phyloP scores from a whole-genome alignment of 1,139 yeast species.

The Pneumocystis wakefieldiae region DNA sequence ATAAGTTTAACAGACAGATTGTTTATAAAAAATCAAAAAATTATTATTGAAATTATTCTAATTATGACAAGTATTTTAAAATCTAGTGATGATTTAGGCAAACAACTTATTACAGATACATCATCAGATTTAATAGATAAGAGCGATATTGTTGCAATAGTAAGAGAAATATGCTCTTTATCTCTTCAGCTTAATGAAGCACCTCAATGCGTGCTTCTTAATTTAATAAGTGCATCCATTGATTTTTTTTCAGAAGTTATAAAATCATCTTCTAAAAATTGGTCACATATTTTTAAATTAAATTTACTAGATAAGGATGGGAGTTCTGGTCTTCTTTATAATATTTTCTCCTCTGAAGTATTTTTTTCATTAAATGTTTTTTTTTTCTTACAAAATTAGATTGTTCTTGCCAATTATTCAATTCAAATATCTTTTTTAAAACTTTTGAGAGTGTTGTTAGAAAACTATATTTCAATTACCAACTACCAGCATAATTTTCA shows the following conservation, averaged over 20 bases:
- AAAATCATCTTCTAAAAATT: neutral
- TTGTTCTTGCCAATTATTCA: neutral
- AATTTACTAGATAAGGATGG: neutral
- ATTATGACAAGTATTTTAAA: neutral
- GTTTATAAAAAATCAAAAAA: neutral
- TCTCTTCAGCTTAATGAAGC: neutral
- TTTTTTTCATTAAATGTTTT: neutral
- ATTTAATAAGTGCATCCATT: neutral
- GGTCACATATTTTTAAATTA: neutral
- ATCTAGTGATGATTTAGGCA: neutral
- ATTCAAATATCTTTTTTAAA: neutral
- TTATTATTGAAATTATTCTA: neutral
- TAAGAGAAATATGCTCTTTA: neutral
- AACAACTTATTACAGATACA: neutral
- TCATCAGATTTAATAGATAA: neutral
- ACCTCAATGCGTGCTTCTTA: neutral
- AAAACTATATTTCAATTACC: neutral
- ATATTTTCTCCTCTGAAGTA: neutral
- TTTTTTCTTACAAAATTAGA: neutral
- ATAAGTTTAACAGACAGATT: neutral
- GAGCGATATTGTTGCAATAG: neutral
- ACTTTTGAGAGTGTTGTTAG: neutral
- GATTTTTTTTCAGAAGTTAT: neutral
- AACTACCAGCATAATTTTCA: neutral
- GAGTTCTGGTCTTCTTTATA: neutral